Base-by-base conservation (phyloP, 331 rosid genomes). In the Malus hybrid region DNA sequence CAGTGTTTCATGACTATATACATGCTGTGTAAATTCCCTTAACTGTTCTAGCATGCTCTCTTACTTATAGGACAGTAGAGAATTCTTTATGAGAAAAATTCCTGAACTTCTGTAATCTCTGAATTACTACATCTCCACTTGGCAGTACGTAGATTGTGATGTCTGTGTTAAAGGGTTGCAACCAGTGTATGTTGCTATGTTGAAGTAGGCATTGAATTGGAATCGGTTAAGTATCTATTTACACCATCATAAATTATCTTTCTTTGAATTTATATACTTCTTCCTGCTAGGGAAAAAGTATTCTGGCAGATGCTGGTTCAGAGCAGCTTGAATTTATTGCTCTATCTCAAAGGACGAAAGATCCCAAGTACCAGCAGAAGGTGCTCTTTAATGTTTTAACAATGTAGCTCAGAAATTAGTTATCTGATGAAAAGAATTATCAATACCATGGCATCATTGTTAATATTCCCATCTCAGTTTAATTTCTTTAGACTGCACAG, bases 241-340 rank as follows among this genome's bases (percentile, higher is more conserved):
- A 18, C 56, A 57, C 60, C 55, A 71, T 58, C 42, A 16, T 39
- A 50, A 3, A 4, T 8, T 24, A 58, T 20, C 62, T 9, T n/a
- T n/a, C 36, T 67, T 16, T 58, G 18, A 33, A 60, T 60, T 34
- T 24, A 39, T 55, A 14, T 3, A 15, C 26, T 46, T 72, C 34
- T 19, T 76, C 58, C 39, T 67, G 10, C 67, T 66, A 76, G 79
- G 74, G 67, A 26, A 67, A 56, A 18, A 76, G 74, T 39, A 67
- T 76, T 67, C 74, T 76, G 32, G 79, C 79, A 56, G 79, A 76
- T 42, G 56, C 79, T 39, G 79, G 66, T 39, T 66, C 74, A 55
- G 79, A 76, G 36, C 79, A 76, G 66, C 79, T 66, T 34, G 79
- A 76, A 66, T 76, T 76, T 67, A 66, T 76, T 56, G 79, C 79